Conservation (phyloP, 192 early-diverging fungal species). For the Piromyces sp. region DNA sequence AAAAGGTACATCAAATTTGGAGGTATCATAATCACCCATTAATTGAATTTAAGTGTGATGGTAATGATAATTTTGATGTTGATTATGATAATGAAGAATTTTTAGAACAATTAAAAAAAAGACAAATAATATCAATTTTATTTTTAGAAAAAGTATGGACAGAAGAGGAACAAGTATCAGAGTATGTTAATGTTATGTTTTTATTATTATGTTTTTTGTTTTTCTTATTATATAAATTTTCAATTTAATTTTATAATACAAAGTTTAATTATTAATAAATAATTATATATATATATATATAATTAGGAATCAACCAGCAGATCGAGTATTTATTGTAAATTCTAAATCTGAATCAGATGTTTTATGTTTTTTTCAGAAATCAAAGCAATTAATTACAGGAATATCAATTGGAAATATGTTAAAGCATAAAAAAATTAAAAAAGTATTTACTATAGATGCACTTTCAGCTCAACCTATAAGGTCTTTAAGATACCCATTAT, state of each 20-base stretch:
- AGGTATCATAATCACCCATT: neutral
- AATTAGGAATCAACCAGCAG: neutral
- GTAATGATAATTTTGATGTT: neutral
- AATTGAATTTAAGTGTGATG: neutral
- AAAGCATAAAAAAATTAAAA: neutral
- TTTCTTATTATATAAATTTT: neutral
- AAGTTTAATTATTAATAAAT: neutral
- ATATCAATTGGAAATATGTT: neutral
- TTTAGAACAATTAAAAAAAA: neutral
- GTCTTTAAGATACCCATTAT: neutral
- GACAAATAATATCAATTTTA: neutral
- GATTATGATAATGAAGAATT: neutral
- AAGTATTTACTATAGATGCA: neutral
- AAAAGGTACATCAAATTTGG: conserved; percentile 6
- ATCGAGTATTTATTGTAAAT: neutral
- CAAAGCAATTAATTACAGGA: neutral
- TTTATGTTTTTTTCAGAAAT: neutral
- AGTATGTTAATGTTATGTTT: neutral
- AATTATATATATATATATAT: neutral
- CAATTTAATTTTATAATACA: too few relatives aligned
- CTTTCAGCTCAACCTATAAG: neutral
- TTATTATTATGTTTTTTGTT: neutral
- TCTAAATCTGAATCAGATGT: neutral
- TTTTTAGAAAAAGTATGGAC: neutral
- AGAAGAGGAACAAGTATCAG: neutral